Percentiles rank a stretch among this genome's conserved stretches.
Conservation (phyloP, 139 green algal species). For the Astrephomene gubernaculifera region DNA sequence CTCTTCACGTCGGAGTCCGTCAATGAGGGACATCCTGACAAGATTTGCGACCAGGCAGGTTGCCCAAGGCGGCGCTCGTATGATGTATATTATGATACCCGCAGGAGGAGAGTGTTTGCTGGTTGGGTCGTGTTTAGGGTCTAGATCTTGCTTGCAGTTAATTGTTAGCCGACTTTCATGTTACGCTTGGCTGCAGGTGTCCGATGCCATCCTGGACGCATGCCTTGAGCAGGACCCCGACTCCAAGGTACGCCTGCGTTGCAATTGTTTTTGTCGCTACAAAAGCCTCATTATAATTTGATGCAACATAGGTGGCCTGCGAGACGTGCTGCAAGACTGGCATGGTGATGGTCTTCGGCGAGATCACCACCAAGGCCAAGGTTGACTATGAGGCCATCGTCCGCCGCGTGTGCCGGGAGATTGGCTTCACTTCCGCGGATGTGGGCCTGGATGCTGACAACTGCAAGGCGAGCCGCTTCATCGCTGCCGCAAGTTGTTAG, state of each 20-base stretch:
- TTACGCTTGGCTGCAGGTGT: constrained; percentile 81
- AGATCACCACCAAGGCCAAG: constrained; percentile 99
- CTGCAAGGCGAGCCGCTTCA: constrained; percentile 84
- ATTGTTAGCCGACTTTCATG: not conserved
- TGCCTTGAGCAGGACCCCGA: constrained; percentile 97
- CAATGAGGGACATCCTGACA: constrained; percentile 97
- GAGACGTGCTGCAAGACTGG: constrained; percentile 99
- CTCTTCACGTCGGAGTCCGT: constrained; percentile 97
- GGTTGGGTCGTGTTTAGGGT: too few relatives aligned
- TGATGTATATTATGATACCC: too few relatives aligned
- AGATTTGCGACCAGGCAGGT: constrained; percentile 89
- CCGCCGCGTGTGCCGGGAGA: constrained; percentile 79
- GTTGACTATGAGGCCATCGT: constrained; percentile 98
- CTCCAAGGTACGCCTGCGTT: constrained; percentile 82
- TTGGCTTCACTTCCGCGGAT: constrained; percentile 96
- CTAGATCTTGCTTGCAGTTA: not conserved
- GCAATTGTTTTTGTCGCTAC: constrained; percentile 3
- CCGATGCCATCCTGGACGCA: constrained; percentile 97
- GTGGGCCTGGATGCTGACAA: constrained; percentile 96
- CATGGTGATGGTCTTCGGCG: constrained; percentile 99
- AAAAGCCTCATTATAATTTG: not conserved
- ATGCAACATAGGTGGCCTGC: constrained; percentile 86
- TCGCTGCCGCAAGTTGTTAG: too few relatives aligned
- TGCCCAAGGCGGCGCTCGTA: not conserved
- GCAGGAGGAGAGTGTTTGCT: too few relatives aligned